A percentile compares a stretch with the other conserved stretches of the same genome.
phyloP scores from a whole-genome alignment of 2,329 filamentous ascomycete genomes.

The Alternaria sp. region DNA sequence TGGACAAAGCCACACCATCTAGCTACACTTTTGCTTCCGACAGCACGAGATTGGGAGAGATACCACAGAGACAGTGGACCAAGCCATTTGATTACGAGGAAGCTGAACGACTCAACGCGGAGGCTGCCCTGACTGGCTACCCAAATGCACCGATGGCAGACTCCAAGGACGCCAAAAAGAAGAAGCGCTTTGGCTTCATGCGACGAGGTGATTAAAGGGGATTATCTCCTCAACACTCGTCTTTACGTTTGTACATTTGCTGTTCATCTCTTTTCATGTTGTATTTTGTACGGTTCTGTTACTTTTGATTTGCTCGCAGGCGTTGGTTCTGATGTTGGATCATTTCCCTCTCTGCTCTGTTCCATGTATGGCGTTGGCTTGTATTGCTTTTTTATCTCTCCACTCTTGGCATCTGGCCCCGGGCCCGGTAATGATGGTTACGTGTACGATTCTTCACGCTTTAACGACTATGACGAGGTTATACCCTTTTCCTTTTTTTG shows the following conservation, averaged over 20 bases:
- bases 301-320: background rate
- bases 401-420: conserved; percentile 9
- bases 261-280: conserved; percentile 1
- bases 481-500: conserved; percentile 16
- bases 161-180: conserved; percentile 14
- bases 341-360: conserved; percentile 1
- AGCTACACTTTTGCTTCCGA: conserved; percentile 55
- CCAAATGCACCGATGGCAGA: conserved; percentile 16
- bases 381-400: conserved; percentile 7
- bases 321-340: background rate
- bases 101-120: conserved; percentile 52
- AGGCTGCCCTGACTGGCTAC: conserved; percentile 38
- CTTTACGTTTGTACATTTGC: conserved; percentile 7
- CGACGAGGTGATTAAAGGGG: conserved; percentile 11
- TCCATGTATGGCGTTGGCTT: background rate
- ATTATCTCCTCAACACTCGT: background rate
- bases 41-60: conserved; percentile 59
- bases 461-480: conserved; percentile 16
- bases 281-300: background rate
- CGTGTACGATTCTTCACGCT: conserved; percentile 17
- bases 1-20: conserved; percentile 50
- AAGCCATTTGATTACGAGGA: conserved; percentile 54
- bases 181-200: conserved; percentile 20
- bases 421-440: conserved; percentile 14
- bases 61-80: conserved; percentile 56